Evolutionary conservation across 352 stramenopile genomes (phyloP).

Genomic region (Aphanomyces cochlioides): DNA sequence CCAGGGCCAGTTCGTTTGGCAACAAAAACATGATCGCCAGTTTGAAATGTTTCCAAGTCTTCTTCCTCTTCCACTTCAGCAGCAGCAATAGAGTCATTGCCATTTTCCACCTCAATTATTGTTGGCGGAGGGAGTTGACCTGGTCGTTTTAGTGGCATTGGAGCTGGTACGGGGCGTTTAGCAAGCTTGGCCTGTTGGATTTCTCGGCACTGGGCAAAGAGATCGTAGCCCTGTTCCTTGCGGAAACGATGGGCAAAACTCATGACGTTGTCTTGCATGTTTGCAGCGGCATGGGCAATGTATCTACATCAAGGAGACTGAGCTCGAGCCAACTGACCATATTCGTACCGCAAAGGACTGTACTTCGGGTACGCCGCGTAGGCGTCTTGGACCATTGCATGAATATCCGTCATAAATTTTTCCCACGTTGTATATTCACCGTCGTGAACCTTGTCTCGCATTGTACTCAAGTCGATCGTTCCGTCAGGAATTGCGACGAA

Average conservation of each 20-base stretch:
- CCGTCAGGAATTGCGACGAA: slow-evolving; percentile 73
- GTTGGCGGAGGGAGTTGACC: slow-evolving; percentile 15
- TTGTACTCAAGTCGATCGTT: slow-evolving; percentile 84
- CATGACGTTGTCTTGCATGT: slow-evolving; percentile 88
- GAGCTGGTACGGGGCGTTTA: not conserved
- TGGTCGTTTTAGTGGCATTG: slow-evolving; percentile 6
- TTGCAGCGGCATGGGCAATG: slow-evolving; percentile 73
- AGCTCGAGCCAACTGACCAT: not conserved
- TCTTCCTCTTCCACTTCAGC: not conserved
- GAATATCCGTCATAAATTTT: slow-evolving; percentile 83
- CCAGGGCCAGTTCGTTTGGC: slow-evolving; percentile 61
- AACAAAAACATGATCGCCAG: slow-evolving; percentile 72
- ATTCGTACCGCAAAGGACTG: slow-evolving; percentile 47
- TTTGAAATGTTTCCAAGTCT: slow-evolving; percentile 38
- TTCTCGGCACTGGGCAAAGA: slow-evolving; percentile 83
- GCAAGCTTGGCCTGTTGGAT: slow-evolving; percentile 49
- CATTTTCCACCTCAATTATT: not conserved
- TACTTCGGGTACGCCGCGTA: slow-evolving; percentile 87
- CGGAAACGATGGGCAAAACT: slow-evolving; percentile 86
- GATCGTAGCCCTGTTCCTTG: slow-evolving; percentile 80
- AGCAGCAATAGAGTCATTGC: no score
- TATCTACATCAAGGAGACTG: slow-evolving; percentile 33
- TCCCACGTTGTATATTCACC: slow-evolving; percentile 87
- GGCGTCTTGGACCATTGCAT: slow-evolving; percentile 84
- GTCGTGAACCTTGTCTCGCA: slow-evolving; percentile 87